Percentiles rank a stretch among this genome's conserved stretches.
Conservation (phyloP, 495 filamentous ascomycete genomes). For the Neurospora terricola region DNA sequence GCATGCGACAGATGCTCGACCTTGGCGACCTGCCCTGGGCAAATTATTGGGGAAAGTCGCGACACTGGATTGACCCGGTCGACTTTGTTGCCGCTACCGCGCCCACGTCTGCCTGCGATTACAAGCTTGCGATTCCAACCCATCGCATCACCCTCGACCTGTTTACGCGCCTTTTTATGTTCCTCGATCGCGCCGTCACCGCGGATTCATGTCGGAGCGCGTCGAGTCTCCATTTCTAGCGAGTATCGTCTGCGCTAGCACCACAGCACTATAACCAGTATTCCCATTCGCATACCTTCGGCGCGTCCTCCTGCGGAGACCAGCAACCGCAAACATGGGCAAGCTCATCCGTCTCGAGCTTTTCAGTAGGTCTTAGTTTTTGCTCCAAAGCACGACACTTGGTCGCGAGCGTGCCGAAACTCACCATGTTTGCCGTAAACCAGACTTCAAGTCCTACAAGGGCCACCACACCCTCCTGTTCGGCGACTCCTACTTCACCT, state of each 20-base stretch:
- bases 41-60: background rate
- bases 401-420: background rate
- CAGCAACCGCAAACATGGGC: constrained; percentile 39
- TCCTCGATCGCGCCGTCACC: constrained; percentile 3
- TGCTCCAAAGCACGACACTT: constrained; percentile 1
- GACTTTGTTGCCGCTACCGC: background rate
- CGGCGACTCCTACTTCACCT: constrained; percentile 97
- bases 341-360: constrained; percentile 93
- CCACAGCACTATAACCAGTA: background rate
- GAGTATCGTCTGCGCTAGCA: background rate
- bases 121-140: background rate
- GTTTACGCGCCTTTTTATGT: constrained; percentile 10
- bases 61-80: background rate
- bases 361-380: constrained; percentile 54
- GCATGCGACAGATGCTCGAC: background rate
- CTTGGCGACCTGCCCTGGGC: constrained; percentile 5
- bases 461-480: constrained; percentile 88
- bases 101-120: background rate
- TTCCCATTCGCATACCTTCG: background rate
- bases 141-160: background rate
- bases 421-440: constrained; percentile 5
- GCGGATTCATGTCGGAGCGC: constrained; percentile 3
- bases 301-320: constrained; percentile 9
- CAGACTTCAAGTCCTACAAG: constrained; percentile 99
- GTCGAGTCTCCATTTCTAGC: constrained; percentile 3